Evolutionary conservation across 805 yeast genomes (phyloP).

Genomic region (Ogataea salicorniae): DNA sequence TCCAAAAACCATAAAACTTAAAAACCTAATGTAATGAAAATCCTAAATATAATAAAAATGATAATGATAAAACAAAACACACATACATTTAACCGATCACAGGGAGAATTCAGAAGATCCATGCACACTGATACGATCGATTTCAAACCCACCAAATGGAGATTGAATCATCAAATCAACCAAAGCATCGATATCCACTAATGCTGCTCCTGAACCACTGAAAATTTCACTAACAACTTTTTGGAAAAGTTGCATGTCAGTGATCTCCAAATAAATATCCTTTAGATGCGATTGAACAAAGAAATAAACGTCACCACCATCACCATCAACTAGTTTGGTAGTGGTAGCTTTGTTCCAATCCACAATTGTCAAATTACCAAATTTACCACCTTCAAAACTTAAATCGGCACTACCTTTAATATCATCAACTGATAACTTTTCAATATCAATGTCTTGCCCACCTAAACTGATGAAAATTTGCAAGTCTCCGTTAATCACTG

Average conservation of each 20-base stretch:
- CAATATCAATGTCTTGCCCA: conserved; percentile 2
- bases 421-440: conserved; percentile 23
- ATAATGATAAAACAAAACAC: background rate
- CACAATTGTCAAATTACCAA: conserved; percentile 39
- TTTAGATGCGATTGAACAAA: conserved; percentile 35
- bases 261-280: conserved; percentile 39
- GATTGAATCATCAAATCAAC: conserved; percentile 32
- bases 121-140: conserved; percentile 23
- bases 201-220: conserved; percentile 32
- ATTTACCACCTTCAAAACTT: conserved; percentile 33
- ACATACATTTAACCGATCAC: background rate
- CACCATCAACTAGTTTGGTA: conserved; percentile 15
- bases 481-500: conserved; percentile 36
- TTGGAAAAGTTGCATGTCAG: conserved; percentile 36
- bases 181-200: conserved; percentile 31
- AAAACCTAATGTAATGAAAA: too few relatives aligned
- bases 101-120: conserved; percentile 24
- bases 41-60: background rate
- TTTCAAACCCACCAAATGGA: conserved; percentile 31
- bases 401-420: conserved; percentile 40
- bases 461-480: conserved; percentile 24
- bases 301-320: conserved; percentile 22
- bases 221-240: conserved; percentile 39
- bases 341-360: conserved; percentile 45
- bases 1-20: too few relatives aligned